Evolutionary conservation across 2,329 filamentous ascomycete genomes (phyloP).

Genomic region (Ilyonectria destructans): DNA sequence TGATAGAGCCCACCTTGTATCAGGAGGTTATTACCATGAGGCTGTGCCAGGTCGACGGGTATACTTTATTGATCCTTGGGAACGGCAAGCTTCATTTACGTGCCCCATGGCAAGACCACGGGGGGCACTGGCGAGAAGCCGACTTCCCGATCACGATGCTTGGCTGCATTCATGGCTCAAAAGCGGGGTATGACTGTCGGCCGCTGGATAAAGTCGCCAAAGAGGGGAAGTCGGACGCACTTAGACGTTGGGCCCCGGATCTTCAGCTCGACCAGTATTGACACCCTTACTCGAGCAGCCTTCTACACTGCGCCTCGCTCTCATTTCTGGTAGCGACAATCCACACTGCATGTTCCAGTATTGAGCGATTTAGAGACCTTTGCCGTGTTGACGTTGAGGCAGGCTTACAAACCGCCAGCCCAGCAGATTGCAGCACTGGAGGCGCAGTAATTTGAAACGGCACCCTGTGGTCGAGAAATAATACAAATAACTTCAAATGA

Average conservation of each 20-base stretch:
- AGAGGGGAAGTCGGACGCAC: neutral
- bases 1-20: neutral
- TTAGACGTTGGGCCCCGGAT: neutral
- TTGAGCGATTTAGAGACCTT: too few relatives aligned
- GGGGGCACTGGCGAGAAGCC: neutral
- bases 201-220: neutral
- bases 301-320: neutral
- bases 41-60: neutral
- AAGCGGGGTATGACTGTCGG: neutral
- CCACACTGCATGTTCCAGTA: neutral
- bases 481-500: too few relatives aligned
- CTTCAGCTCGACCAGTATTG: neutral
- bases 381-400: too few relatives aligned
- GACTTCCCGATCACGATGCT: neutral
- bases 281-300: neutral
- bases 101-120: neutral
- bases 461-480: too few relatives aligned
- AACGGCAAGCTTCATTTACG: neutral
- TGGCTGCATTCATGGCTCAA: neutral
- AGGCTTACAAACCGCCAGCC: too few relatives aligned
- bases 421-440: too few relatives aligned
- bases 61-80: neutral
- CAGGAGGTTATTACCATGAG: neutral
- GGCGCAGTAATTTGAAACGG: too few relatives aligned
- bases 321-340: neutral